phyloP scores from a whole-genome alignment of 495 filamentous ascomycete genomes.

The Penicillium arizonense region DNA sequence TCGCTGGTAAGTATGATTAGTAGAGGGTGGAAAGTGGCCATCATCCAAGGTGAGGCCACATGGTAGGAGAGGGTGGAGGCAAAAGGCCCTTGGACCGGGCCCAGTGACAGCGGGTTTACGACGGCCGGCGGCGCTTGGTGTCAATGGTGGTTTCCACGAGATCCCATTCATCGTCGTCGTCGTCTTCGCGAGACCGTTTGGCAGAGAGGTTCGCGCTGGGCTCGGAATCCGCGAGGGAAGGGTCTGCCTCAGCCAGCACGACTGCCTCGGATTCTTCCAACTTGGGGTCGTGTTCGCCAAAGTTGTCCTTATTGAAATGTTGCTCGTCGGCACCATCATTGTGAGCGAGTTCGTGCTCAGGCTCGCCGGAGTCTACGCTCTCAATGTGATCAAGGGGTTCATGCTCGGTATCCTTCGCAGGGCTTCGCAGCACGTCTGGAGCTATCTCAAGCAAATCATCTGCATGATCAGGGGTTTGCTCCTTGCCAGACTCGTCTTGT shows the following conservation, averaged over 20 bases:
- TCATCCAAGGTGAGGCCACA: background rate
- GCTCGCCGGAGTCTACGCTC: constrained; percentile 11
- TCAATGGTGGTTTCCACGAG: constrained; percentile 19
- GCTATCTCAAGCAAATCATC: constrained; percentile 33
- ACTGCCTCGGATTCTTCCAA: constrained; percentile 16
- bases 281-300: constrained; percentile 16
- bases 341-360: constrained; percentile 8
- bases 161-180: constrained; percentile 34
- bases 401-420: constrained; percentile 14
- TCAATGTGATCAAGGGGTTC: constrained; percentile 23
- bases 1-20: constrained; percentile 13
- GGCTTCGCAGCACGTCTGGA: constrained; percentile 32
- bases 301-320: constrained; percentile 23
- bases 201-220: constrained; percentile 15
- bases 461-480: constrained; percentile 21
- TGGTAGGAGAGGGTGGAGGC: background rate
- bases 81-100: background rate
- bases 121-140: constrained; percentile 29
- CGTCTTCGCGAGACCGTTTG: constrained; percentile 33
- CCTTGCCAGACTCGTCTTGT: constrained; percentile 8
- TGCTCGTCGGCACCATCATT: constrained; percentile 13
- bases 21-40: constrained; percentile 11
- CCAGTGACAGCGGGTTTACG: constrained; percentile 12
- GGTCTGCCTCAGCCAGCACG: constrained; percentile 23
- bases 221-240: constrained; percentile 17